These are phyloP conservation scores for Lactifluus volemus DNA, from an alignment of 768 basidiomycete species.

Conservation along the genomic window DNA sequence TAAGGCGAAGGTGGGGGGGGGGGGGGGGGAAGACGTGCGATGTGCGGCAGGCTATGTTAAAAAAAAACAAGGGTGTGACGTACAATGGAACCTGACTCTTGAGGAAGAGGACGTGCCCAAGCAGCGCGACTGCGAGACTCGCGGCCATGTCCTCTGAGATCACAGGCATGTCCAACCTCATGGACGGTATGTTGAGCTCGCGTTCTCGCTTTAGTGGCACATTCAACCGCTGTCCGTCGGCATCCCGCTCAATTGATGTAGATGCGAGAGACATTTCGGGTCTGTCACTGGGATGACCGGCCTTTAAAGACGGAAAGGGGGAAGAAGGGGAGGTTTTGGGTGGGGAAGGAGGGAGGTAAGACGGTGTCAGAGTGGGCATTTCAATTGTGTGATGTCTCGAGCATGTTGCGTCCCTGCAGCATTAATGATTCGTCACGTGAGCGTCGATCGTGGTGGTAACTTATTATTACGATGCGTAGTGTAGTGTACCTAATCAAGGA, in stretches of 20 bases:
- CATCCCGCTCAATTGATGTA: slow-evolving; percentile 3
- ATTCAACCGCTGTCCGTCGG: background rate
- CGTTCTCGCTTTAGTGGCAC: background rate
- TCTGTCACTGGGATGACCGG: background rate
- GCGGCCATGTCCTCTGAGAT: slow-evolving; percentile 56
- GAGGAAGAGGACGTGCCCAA: slow-evolving; percentile 66
- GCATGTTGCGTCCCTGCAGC: background rate
- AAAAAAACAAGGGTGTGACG: slow-evolving; percentile 24
- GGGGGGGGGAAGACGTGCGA: too few species aligned
- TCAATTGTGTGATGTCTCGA: background rate
- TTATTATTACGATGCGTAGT: too few species aligned
- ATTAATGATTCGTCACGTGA: slow-evolving; percentile 1
- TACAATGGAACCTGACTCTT: slow-evolving; percentile 77
- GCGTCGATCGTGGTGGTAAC: background rate
- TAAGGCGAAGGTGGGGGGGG: background rate
- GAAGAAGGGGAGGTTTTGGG: background rate
- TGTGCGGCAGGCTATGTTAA: background rate
- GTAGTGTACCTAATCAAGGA: background rate
- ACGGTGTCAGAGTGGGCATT: slow-evolving; percentile 11
- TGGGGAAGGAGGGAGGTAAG: slow-evolving; percentile 1
- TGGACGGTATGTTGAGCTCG: slow-evolving; percentile 29
- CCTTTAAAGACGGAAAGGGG: background rate
- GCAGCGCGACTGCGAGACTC: slow-evolving; percentile 48
- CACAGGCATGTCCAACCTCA: slow-evolving; percentile 40
- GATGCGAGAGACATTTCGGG: background rate